Base-by-base conservation (phyloP, 148 eudicot species). In the Nepenthes gracilis region DNA sequence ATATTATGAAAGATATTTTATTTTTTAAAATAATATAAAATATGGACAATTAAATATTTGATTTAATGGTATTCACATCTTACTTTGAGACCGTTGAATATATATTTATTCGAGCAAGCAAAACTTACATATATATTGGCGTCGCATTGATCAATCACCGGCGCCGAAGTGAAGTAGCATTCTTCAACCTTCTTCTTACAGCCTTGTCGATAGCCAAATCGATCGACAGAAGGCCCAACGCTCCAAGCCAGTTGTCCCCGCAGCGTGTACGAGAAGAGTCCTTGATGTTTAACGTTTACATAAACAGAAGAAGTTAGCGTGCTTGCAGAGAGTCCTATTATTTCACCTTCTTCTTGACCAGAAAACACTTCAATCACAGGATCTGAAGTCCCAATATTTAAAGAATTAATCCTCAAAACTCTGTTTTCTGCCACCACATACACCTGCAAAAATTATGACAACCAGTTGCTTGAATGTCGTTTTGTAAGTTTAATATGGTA, bases 101-200 rank as follows among this genome's bases (percentile, higher is more conserved):
- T 23, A 23, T 23, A 23, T 23, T 23, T 23, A 23, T 23, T 23
- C 23, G 23, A 23, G 23, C 51, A 45, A 51, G 37, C 2, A 55
- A 43, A 72, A 33, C 91, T 78, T 77, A 91, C 99, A 72, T 89
- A 93, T 33, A 93, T 67, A 80, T 84, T 89, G 61, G 85, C 81
- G 67, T 94, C 97, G 60, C 99, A 94, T 40, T 78, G 82, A 74
- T 94, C 97, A 62, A 86, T 70, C 36, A 86, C 81, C 5, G 95
- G 95, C 15, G 48, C 37, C 13, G 97, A 86, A 55, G 65, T 58
- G 59, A 94, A 89, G 62, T 73, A 76, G 67, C 99, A 94, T 51
- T 78, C 83, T 14, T 82, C 72, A 54, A 75, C 62, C 60, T 85
- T 84, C 55, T 75, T 82, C 67, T 73, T 69, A 70, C 97, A 94